A percentile compares a stretch with the other conserved stretches of the same genome.
Conservation (phyloP, 495 filamentous ascomycete species). For the Penicillium alfredii region DNA sequence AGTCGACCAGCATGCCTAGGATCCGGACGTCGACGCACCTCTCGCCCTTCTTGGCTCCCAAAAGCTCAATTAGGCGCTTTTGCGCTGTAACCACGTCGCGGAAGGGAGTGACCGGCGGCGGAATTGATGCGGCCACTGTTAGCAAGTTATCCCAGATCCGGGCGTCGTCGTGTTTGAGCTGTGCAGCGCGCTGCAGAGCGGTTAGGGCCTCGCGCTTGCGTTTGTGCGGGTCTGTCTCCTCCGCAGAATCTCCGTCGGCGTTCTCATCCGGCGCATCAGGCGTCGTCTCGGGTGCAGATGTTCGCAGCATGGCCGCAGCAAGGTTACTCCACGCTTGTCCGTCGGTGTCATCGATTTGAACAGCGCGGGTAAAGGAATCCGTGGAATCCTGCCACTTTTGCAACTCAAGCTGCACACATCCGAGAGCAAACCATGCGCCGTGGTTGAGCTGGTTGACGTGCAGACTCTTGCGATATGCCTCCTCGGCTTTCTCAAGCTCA, state of each 20-base stretch:
- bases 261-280: slow-evolving; percentile 25
- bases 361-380: slow-evolving; percentile 75
- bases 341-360: slow-evolving; percentile 79
- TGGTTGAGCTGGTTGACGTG: slow-evolving; percentile 74
- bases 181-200: slow-evolving; percentile 78
- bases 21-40: slow-evolving; percentile 69
- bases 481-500: slow-evolving; percentile 62
- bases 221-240: slow-evolving; percentile 47
- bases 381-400: slow-evolving; percentile 71
- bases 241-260: slow-evolving; percentile 15
- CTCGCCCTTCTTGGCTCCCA: slow-evolving; percentile 62
- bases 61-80: slow-evolving; percentile 66
- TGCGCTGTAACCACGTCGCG: slow-evolving; percentile 68
- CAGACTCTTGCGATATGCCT: slow-evolving; percentile 71
- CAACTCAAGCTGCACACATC: slow-evolving; percentile 77
- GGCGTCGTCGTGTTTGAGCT: slow-evolving; percentile 73
- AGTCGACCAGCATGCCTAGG: slow-evolving; percentile 61
- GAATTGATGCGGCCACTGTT: slow-evolving; percentile 70
- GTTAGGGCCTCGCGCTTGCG: slow-evolving; percentile 67
- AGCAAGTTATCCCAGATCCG: slow-evolving; percentile 96
- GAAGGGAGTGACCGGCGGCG: slow-evolving; percentile 65
- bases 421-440: slow-evolving; percentile 80
- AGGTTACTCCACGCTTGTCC: slow-evolving; percentile 94
- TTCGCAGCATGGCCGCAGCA: slow-evolving; percentile 68
- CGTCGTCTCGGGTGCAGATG: slow-evolving; percentile 32